A percentile compares a stretch with the other conserved stretches of the same genome.
Evolutionary conservation across 345 rosid genomes (phyloP).

Genomic region (Anastatica hierochuntica): DNA sequence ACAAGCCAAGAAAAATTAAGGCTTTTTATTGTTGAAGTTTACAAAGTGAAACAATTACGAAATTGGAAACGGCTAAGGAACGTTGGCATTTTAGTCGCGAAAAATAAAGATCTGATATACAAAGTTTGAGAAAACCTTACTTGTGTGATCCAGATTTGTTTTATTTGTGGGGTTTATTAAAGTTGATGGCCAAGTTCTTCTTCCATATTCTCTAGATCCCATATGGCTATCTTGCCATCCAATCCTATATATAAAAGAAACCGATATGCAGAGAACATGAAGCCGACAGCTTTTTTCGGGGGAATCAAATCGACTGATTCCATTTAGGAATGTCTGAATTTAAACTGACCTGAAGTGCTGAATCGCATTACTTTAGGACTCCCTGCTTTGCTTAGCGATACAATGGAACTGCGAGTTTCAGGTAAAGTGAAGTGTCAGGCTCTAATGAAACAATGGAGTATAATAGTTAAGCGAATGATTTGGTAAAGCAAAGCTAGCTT

Average conservation of each 20-base stretch:
- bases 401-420: slow-evolving; percentile 49
- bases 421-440: not conserved
- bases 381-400: slow-evolving; percentile 41
- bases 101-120: too few relatives aligned
- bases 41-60: too few relatives aligned
- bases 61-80: too few relatives aligned
- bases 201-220: slow-evolving; percentile 66
- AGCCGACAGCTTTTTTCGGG: not conserved
- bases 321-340: not conserved
- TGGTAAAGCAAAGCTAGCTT: not conserved
- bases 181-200: slow-evolving; percentile 41
- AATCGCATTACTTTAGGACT: slow-evolving; percentile 47
- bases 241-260: slow-evolving; percentile 39
- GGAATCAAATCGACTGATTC: not conserved
- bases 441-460: too few relatives aligned
- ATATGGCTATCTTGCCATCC: slow-evolving; percentile 79
- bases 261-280: not conserved
- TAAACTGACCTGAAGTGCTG: slow-evolving; percentile 81
- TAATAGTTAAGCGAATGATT: too few relatives aligned
- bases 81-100: too few relatives aligned
- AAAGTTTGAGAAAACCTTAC: too few relatives aligned
- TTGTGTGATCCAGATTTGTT: slow-evolving; percentile 14
- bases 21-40: too few relatives aligned
- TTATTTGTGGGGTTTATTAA: slow-evolving; percentile 1
- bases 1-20: too few relatives aligned